Evolutionary conservation across 805 yeast species (phyloP).

Genomic region (Scheffersomyces coipomensis): DNA sequence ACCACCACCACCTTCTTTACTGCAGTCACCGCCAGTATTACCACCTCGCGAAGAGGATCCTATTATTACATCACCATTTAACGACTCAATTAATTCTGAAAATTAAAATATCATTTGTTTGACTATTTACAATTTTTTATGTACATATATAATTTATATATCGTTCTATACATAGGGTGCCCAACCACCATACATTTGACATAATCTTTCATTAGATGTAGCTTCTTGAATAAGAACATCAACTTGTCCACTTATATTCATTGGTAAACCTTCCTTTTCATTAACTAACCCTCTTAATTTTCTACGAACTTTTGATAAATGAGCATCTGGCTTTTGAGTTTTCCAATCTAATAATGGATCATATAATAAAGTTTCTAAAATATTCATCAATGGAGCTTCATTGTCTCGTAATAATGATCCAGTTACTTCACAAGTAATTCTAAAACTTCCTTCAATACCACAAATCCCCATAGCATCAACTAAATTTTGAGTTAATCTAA

Average conservation of each 20-base stretch:
- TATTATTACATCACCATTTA: not conserved
- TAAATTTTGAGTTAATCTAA: conserved; percentile 83
- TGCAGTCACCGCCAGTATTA: too few relatives aligned
- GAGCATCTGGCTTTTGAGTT: conserved; percentile 58
- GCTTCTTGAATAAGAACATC: conserved; percentile 86
- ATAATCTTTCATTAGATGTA: conserved; percentile 62
- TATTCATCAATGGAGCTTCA: conserved; percentile 84
- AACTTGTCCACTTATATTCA: conserved; percentile 91
- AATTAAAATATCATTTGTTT: not conserved
- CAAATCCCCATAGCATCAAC: conserved; percentile 90
- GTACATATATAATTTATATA: conserved; percentile 1
- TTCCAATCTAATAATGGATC: conserved; percentile 89
- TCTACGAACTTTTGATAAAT: conserved; percentile 68
- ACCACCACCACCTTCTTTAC: conserved; percentile 5
- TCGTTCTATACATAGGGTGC: conserved; percentile 30
- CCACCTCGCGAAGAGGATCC: not conserved
- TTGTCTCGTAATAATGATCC: conserved; percentile 67
- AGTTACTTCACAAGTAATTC: conserved; percentile 84
- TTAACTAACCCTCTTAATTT: conserved; percentile 81
- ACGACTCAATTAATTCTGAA: not conserved
- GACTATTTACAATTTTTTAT: conserved; percentile 1
- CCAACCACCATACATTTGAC: conserved; percentile 96
- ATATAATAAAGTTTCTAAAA: conserved; percentile 86
- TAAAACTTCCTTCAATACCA: conserved; percentile 87
- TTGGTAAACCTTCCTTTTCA: conserved; percentile 77